A percentile compares a stretch with the other conserved stretches of the same genome.
These are phyloP conservation scores for Solanum dulcamara DNA, from an alignment of 257 asterid genomes.

Conservation along the genomic window DNA sequence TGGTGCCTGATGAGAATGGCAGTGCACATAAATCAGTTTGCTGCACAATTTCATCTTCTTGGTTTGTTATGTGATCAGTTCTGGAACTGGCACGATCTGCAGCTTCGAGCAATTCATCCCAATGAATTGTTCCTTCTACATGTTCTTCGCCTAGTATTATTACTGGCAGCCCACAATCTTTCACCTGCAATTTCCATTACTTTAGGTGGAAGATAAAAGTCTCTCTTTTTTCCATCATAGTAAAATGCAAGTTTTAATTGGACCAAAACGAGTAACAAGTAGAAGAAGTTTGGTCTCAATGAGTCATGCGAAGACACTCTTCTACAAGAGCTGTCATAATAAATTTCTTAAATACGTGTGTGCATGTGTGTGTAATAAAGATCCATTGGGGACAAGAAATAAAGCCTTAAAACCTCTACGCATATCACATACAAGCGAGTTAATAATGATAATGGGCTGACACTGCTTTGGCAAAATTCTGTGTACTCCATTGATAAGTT, in stretches of 20 bases:
- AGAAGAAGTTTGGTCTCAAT: neutral
- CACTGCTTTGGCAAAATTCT: neutral
- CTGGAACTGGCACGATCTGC: slow-evolving; percentile 59
- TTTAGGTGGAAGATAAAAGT: neutral
- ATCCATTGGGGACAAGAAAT: neutral
- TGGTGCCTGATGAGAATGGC: slow-evolving; percentile 95
- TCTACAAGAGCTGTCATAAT: neutral
- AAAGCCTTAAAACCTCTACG: neutral
- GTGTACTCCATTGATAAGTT: neutral
- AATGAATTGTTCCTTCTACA: slow-evolving; percentile 62
- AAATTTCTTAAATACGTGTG: neutral
- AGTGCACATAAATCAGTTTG: slow-evolving; percentile 84
- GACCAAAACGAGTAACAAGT: neutral
- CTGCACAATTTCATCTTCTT: slow-evolving; percentile 25
- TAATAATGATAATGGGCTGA: neutral
- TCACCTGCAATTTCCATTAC: slow-evolving; percentile 34
- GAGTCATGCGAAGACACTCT: neutral
- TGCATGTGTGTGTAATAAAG: neutral
- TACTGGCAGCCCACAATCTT: slow-evolving; percentile 68
- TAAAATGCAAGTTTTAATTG: neutral
- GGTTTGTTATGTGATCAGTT: slow-evolving; percentile 1
- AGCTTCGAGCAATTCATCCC: slow-evolving; percentile 70
- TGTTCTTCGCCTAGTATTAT: slow-evolving; percentile 60
- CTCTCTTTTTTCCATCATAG: neutral
- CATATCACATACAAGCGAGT: neutral